Percentiles rank a stretch among this genome's conserved stretches.
phyloP scores from a whole-genome alignment of 1,139 yeast genomes.

The Geotrichum carabidarum region DNA sequence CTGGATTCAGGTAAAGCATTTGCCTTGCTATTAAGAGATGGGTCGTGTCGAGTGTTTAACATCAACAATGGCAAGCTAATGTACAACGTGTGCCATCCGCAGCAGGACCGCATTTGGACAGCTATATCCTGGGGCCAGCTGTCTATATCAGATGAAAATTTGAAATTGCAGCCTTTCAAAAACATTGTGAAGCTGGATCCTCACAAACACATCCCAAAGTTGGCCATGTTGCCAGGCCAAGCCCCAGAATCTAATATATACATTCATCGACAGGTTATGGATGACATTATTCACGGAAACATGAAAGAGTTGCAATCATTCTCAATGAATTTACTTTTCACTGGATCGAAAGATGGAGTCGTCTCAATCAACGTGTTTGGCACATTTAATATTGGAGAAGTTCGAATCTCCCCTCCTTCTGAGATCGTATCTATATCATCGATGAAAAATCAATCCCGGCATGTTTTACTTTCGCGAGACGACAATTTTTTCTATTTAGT shows the following conservation, averaged over 20 bases:
- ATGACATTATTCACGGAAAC: slow-evolving; percentile 23
- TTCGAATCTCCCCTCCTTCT: slow-evolving; percentile 12
- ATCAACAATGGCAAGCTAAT: slow-evolving; percentile 44
- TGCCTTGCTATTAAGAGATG: slow-evolving; percentile 46
- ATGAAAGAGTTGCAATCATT: slow-evolving; percentile 18
- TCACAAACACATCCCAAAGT: slow-evolving; percentile 12
- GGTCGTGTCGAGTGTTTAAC: slow-evolving; percentile 46
- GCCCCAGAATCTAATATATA: slow-evolving; percentile 4
- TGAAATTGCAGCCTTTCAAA: slow-evolving; percentile 12
- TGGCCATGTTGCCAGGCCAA: slow-evolving; percentile 13
- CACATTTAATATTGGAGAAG: slow-evolving; percentile 27
- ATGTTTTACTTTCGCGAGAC: slow-evolving; percentile 16
- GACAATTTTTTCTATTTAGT: slow-evolving; percentile 5
- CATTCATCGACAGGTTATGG: slow-evolving; percentile 18
- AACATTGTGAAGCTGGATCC: slow-evolving; percentile 3
- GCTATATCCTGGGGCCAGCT: slow-evolving; percentile 13
- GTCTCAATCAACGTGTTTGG: slow-evolving; percentile 29
- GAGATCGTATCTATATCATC: slow-evolving; percentile 2
- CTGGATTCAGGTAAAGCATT: slow-evolving; percentile 39
- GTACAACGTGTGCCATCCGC: slow-evolving; percentile 26
- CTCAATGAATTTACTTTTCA: slow-evolving; percentile 23
- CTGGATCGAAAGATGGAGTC: slow-evolving; percentile 26
- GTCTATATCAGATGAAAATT: neutral
- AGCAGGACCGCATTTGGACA: neutral
- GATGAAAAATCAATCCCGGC: slow-evolving; percentile 25